Percentiles rank a stretch among this genome's conserved stretches.
Evolutionary conservation across 441 rosid genomes (phyloP).

Genomic region (Adansonia rubrostipa): DNA sequence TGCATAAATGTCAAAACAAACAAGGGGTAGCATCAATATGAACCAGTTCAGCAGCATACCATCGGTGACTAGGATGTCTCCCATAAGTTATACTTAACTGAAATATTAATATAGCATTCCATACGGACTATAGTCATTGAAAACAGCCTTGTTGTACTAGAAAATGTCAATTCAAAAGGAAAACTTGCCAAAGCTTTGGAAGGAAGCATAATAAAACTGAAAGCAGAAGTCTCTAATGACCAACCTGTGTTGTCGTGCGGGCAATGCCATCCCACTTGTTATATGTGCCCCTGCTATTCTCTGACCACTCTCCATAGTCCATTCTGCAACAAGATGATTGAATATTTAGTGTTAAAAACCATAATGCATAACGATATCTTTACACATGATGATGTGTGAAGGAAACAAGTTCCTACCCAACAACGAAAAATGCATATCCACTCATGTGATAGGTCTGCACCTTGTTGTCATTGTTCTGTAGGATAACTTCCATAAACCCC

Average conservation of each 20-base stretch:
- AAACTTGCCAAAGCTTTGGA: background rate
- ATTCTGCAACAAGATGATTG: constrained; percentile 56
- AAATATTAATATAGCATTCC: background rate
- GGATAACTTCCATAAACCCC: constrained; percentile 86
- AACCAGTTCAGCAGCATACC: no score
- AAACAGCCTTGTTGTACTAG: background rate
- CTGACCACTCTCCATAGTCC: constrained; percentile 97
- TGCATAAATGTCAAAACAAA: background rate
- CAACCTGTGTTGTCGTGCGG: constrained; percentile 81
- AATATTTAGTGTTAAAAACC: constrained; percentile 12
- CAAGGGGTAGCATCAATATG: background rate
- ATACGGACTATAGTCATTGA: background rate
- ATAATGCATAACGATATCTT: background rate
- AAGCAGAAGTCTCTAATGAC: background rate
- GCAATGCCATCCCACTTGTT: constrained; percentile 97
- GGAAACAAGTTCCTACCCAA: constrained; percentile 59
- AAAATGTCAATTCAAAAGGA: background rate
- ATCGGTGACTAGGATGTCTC: no score
- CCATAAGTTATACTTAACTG: no score
- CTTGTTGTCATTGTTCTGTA: constrained; percentile 92
- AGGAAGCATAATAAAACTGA: constrained; percentile 3
- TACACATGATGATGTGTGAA: background rate
- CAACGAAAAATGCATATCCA: constrained; percentile 92
- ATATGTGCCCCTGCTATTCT: constrained; percentile 87
- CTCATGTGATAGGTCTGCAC: constrained; percentile 86